These are phyloP conservation scores for Leishmania arabica DNA, from an alignment of 208 protist species.

Conservation along the genomic window DNA sequence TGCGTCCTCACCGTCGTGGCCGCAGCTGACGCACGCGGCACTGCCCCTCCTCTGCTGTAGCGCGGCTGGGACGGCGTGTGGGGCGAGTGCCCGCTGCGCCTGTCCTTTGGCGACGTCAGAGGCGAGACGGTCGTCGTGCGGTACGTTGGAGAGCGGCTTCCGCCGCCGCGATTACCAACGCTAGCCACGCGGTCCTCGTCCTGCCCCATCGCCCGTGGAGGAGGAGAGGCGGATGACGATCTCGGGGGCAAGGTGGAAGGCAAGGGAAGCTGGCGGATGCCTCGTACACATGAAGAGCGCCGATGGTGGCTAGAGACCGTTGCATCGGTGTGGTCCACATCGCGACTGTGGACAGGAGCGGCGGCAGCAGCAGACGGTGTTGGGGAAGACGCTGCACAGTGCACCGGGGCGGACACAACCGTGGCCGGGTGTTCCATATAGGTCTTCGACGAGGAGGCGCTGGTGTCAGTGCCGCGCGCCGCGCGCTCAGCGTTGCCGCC, in stretches of 20 bases:
- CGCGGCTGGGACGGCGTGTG: neutral
- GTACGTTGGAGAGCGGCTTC: conserved; percentile 24
- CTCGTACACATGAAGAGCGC: conserved; percentile 17
- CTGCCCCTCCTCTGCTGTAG: neutral
- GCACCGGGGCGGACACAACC: neutral
- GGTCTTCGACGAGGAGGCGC: neutral
- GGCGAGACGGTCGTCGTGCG: conserved; percentile 29
- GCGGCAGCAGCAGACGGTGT: neutral
- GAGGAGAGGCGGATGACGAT: conserved; percentile 6
- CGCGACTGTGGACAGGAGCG: neutral
- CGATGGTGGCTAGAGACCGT: neutral
- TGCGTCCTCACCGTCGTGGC: neutral
- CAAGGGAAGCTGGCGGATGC: neutral
- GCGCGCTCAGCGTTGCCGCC: neutral
- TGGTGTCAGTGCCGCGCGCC: neutral
- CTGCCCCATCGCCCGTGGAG: neutral
- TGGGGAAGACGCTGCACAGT: neutral
- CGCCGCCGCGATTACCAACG: neutral
- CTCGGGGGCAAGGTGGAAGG: neutral
- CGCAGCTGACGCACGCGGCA: neutral
- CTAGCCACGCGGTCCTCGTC: neutral
- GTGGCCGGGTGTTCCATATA: neutral
- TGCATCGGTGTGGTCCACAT: neutral
- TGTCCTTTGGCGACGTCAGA: conserved; percentile 9
- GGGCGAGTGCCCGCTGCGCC: neutral